These are phyloP conservation scores for Neurospora pannonica DNA, from an alignment of 495 filamentous ascomycete genomes.

Conservation along the genomic window DNA sequence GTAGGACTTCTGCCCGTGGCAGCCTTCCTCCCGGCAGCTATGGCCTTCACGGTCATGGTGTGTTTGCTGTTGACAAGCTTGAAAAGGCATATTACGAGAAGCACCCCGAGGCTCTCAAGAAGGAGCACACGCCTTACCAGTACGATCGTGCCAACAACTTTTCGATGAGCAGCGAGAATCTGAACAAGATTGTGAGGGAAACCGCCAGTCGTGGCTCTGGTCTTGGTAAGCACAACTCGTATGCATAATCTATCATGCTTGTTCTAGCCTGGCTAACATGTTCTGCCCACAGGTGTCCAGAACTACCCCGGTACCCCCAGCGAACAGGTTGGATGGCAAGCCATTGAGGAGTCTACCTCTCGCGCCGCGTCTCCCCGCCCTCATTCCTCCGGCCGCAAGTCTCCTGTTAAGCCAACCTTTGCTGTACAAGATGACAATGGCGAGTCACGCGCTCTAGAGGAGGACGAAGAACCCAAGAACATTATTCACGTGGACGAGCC, in stretches of 20 bases:
- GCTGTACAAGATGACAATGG: slow-evolving; percentile 13
- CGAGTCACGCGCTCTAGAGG: slow-evolving; percentile 35
- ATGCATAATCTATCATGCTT: background rate
- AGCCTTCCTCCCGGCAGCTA: slow-evolving; percentile 65
- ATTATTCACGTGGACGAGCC: slow-evolving; percentile 73
- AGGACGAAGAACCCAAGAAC: slow-evolving; percentile 8
- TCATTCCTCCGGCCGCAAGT: slow-evolving; percentile 32
- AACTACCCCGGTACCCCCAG: slow-evolving; percentile 55
- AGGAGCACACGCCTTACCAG: slow-evolving; percentile 46
- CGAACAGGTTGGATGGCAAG: slow-evolving; percentile 73
- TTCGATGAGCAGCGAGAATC: slow-evolving; percentile 81
- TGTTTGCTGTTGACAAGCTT: slow-evolving; percentile 58
- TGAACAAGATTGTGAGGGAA: slow-evolving; percentile 81
- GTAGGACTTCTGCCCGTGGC: slow-evolving; percentile 42
- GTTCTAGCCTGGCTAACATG: slow-evolving; percentile 20
- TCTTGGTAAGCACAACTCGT: slow-evolving; percentile 41
- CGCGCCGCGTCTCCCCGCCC: slow-evolving; percentile 57
- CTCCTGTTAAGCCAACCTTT: slow-evolving; percentile 13
- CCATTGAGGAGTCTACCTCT: slow-evolving; percentile 66
- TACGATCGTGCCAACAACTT: slow-evolving; percentile 64
- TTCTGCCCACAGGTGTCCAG: slow-evolving; percentile 30
- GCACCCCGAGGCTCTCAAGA: slow-evolving; percentile 70
- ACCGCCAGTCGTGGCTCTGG: slow-evolving; percentile 57
- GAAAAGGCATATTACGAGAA: slow-evolving; percentile 85
- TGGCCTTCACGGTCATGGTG: slow-evolving; percentile 77